These are phyloP conservation scores for Calonectria pseudoreteaudii DNA, from an alignment of 2,329 filamentous ascomycete species.

Conservation along the genomic window DNA sequence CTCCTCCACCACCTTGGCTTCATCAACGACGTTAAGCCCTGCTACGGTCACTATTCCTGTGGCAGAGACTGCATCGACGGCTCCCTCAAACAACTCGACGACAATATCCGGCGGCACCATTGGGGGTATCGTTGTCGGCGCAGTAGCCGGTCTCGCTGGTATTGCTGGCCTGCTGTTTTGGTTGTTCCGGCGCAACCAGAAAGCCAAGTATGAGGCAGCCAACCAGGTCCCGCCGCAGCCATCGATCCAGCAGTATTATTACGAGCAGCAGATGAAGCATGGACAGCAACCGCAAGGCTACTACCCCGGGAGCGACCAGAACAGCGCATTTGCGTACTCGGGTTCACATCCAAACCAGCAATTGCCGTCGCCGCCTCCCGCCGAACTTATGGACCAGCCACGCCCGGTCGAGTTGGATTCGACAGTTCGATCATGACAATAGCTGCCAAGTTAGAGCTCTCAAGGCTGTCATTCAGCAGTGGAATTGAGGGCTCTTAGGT, in stretches of 20 bases:
- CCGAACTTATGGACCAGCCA: slow-evolving; percentile 15
- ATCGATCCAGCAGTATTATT: slow-evolving; percentile 11
- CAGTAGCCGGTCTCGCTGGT: background rate
- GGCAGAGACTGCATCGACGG: background rate
- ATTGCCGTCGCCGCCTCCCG: background rate
- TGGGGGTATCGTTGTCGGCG: slow-evolving; percentile 18
- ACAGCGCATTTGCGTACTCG: background rate
- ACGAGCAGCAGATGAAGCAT: slow-evolving; percentile 13
- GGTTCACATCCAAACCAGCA: background rate
- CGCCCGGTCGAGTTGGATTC: slow-evolving; percentile 18
- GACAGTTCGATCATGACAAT: background rate
- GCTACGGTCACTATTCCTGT: background rate
- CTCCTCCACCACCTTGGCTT: slow-evolving; percentile 3
- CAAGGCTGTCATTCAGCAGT: too few relatives aligned
- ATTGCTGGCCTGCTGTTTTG: slow-evolving; percentile 15
- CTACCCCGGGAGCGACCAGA: background rate
- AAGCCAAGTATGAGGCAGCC: slow-evolving; percentile 1
- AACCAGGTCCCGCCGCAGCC: slow-evolving; percentile 10
- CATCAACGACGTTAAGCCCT: background rate
- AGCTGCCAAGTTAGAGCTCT: background rate
- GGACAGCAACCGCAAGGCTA: background rate
- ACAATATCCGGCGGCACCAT: slow-evolving; percentile 17
- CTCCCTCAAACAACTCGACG: background rate
- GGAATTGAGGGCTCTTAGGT: too few relatives aligned
- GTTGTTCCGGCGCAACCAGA: slow-evolving; percentile 11